A percentile compares a stretch with the other conserved stretches of the same genome.
Evolutionary conservation across 2,329 filamentous ascomycete genomes (phyloP).

Genomic region (Tolypocladium sp.): DNA sequence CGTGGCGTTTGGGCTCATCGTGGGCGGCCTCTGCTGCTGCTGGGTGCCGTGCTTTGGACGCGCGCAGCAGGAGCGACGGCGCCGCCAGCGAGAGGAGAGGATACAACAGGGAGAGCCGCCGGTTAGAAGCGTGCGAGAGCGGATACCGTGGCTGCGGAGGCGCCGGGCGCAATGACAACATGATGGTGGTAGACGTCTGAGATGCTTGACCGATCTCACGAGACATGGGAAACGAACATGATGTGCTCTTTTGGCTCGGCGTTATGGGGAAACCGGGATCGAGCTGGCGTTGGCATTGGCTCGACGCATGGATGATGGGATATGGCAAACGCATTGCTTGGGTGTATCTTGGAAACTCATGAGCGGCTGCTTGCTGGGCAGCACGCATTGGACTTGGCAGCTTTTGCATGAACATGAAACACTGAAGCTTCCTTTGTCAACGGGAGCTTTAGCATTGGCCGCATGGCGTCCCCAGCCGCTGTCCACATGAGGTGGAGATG

Average conservation of each 20-base stretch:
- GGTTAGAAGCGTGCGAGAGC: background rate
- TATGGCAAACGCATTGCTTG: too few relatives aligned
- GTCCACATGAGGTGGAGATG: too few relatives aligned
- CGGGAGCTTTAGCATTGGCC: background rate
- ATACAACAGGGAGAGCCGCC: background rate
- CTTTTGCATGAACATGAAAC: too few relatives aligned
- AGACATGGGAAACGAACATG: background rate
- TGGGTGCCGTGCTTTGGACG: constrained; percentile 21
- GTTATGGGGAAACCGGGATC: background rate
- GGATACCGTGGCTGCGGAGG: background rate
- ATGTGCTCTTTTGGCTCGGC: background rate
- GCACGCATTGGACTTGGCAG: too few relatives aligned
- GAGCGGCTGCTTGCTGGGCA: too few relatives aligned
- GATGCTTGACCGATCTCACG: background rate
- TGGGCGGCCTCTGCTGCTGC: constrained; percentile 22
- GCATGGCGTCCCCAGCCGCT: background rate
- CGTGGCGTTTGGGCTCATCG: constrained; percentile 18
- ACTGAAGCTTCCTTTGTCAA: too few relatives aligned
- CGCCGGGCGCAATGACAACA: background rate
- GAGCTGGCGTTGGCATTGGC: background rate
- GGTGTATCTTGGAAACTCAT: too few relatives aligned
- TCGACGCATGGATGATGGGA: too few relatives aligned
- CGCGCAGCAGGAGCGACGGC: constrained; percentile 4
- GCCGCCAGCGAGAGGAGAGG: constrained; percentile 6
- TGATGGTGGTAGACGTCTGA: too few relatives aligned